Evolutionary conservation across 1,284 basidiomycete genomes (phyloP).

Genomic region (Austroboletus niveus): DNA sequence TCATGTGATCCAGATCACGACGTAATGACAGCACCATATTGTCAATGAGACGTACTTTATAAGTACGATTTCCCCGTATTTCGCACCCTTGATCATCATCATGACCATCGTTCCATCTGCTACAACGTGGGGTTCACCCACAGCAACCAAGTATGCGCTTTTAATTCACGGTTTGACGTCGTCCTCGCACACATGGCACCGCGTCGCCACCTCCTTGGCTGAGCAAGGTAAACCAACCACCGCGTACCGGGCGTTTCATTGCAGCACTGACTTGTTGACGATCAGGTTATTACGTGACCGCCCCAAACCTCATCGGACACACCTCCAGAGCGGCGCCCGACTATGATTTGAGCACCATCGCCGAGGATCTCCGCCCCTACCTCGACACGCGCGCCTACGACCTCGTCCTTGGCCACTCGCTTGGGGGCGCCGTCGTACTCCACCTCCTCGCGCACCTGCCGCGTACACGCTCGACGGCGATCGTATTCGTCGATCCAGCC

Average conservation of each 20-base stretch:
- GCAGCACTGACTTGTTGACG: no score
- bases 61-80: no score
- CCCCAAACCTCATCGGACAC: slow-evolving; percentile 28
- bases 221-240: slow-evolving; percentile 12
- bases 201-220: slow-evolving; percentile 4
- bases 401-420: slow-evolving; percentile 24
- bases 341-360: slow-evolving; percentile 15
- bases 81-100: not conserved
- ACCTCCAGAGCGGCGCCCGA: slow-evolving; percentile 12
- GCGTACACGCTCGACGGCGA: slow-evolving; percentile 9
- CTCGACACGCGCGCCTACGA: slow-evolving; percentile 5
- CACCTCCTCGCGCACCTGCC: slow-evolving; percentile 19
- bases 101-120: slow-evolving; percentile 16
- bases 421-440: slow-evolving; percentile 15
- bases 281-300: slow-evolving; percentile 24
- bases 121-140: slow-evolving; percentile 17
- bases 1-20: no score
- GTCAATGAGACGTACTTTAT: no score
- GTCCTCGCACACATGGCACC: slow-evolving; percentile 19
- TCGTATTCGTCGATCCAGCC: slow-evolving; percentile 25
- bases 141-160: slow-evolving; percentile 15
- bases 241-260: no score
- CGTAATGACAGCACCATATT: no score
- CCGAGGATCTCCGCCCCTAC: slow-evolving; percentile 13
- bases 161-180: slow-evolving; percentile 24